phyloP scores from a whole-genome alignment of 2,329 filamentous ascomycete genomes.

The Incumbomyces delicatus region DNA sequence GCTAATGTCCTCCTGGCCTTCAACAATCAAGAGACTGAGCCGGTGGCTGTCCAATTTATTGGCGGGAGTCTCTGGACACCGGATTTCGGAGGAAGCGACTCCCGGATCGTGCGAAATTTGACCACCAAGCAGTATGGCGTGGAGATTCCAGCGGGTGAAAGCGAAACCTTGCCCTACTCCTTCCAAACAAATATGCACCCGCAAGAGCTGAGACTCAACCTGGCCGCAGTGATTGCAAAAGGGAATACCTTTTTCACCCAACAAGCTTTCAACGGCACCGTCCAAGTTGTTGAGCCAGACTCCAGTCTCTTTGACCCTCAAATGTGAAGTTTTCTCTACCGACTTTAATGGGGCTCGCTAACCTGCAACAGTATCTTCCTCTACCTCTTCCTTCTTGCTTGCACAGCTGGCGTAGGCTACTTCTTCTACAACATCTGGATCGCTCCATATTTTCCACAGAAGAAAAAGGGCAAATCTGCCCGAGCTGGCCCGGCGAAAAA shows the following conservation, averaged over 20 bases:
- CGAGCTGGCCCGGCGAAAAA: conserved; percentile 55
- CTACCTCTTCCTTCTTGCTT: conserved; percentile 76
- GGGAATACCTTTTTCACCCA: conserved; percentile 57
- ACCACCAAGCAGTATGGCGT: conserved; percentile 65
- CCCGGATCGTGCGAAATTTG: conserved; percentile 69
- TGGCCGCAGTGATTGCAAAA: conserved; percentile 60
- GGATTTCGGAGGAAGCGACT: conserved; percentile 44
- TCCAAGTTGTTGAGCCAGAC: conserved; percentile 80
- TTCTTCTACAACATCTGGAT: conserved; percentile 99
- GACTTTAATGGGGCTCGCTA: conserved; percentile 8
- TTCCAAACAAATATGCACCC: conserved; percentile 90
- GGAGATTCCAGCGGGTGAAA: conserved; percentile 64
- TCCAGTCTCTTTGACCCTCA: conserved; percentile 90
- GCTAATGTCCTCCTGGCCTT: conserved; percentile 76
- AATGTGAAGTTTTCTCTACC: conserved; percentile 55
- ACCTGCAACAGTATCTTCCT: conserved; percentile 70
- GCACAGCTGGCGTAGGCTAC: conserved; percentile 73
- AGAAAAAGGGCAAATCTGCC: conserved; percentile 39
- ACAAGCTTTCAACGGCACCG: conserved; percentile 68
- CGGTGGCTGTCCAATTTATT: conserved; percentile 66
- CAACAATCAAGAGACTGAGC: conserved; percentile 68
- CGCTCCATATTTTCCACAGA: conserved; percentile 86
- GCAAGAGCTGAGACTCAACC: conserved; percentile 70
- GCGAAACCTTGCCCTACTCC: conserved; percentile 50
- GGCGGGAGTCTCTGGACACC: conserved; percentile 62